Evolutionary conservation across 352 stramenopile species (phyloP).

Genomic region (Phytophthora foliorum): DNA sequence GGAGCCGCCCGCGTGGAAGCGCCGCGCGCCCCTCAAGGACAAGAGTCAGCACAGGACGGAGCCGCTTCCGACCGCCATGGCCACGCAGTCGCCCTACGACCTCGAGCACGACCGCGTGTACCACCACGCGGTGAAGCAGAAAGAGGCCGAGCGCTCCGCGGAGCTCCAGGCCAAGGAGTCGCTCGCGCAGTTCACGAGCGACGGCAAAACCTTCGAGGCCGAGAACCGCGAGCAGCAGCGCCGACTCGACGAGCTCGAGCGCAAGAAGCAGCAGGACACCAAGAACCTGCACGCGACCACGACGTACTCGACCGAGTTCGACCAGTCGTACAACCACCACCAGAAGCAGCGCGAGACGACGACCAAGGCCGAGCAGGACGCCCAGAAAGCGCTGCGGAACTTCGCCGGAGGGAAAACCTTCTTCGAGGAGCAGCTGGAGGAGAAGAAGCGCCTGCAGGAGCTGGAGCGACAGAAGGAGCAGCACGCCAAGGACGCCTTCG

Average conservation of each 20-base stretch:
- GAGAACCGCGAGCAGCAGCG: conserved; percentile 54
- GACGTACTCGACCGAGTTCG: conserved; percentile 52
- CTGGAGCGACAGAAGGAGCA: conserved; percentile 55
- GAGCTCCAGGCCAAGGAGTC: conserved; percentile 44
- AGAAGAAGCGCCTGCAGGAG: conserved; percentile 68
- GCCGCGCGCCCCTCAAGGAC: no score
- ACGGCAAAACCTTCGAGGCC: conserved; percentile 54
- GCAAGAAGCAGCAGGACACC: conserved; percentile 39
- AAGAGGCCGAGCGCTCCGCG: conserved; percentile 32
- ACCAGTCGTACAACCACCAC: conserved; percentile 61
- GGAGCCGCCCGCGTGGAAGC: no score
- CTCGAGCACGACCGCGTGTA: conserved; percentile 54
- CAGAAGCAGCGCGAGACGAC: conserved; percentile 60
- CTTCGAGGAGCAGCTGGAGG: conserved; percentile 68
- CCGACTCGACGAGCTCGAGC: conserved; percentile 34
- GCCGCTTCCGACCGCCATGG: no score
- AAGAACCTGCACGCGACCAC: conserved; percentile 52
- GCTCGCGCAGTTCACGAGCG: conserved; percentile 40
- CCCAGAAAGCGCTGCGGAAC: conserved; percentile 46
- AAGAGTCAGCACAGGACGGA: no score
- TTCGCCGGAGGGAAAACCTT: conserved; percentile 61
- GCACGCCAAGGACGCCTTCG: conserved; percentile 43
- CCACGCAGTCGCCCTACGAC: conserved; percentile 48
- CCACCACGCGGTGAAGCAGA: conserved; percentile 49
- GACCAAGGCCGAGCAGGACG: conserved; percentile 49